phyloP scores from a whole-genome alignment of 169 alveolate genomes.

The Miamiensis avidus region DNA sequence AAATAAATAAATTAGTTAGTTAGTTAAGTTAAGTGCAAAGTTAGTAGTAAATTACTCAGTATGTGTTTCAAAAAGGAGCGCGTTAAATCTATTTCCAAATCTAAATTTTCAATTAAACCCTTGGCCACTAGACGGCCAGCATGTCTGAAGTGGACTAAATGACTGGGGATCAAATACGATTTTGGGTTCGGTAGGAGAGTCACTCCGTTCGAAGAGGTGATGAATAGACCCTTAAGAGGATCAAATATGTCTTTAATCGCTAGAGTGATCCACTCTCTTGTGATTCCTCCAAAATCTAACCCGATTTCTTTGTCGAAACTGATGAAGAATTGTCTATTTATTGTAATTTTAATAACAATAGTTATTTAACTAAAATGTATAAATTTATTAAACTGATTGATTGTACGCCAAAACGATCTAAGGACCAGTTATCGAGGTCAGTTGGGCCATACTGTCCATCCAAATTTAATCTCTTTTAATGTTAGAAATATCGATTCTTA shows the following conservation, averaged over 20 bases:
- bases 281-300: constrained; percentile 99
- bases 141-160: constrained; percentile 95
- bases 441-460: background rate
- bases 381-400: too few species aligned
- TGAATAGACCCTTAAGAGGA: constrained; percentile 95
- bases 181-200: constrained; percentile 96
- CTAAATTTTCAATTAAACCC: constrained; percentile 95
- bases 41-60: too few species aligned
- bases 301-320: constrained; percentile 98
- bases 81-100: constrained; percentile 97
- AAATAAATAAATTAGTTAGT: background rate
- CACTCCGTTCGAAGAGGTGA: constrained; percentile 79
- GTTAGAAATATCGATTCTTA: background rate
- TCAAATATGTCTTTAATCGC: constrained; percentile 97
- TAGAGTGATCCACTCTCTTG: constrained; percentile 97
- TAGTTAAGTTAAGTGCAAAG: too few species aligned
- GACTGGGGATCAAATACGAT: constrained; percentile 94
- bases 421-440: too few species aligned
- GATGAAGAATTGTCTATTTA: constrained; percentile 92
- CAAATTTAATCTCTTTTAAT: constrained; percentile 10
- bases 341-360: too few species aligned
- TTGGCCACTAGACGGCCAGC: constrained; percentile 99
- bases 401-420: too few species aligned
- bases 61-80: constrained; percentile 97
- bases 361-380: too few species aligned